Evolutionary conservation across 2,329 filamentous ascomycete genomes (phyloP).

Genomic region (Ambrosiella cleistominuta): DNA sequence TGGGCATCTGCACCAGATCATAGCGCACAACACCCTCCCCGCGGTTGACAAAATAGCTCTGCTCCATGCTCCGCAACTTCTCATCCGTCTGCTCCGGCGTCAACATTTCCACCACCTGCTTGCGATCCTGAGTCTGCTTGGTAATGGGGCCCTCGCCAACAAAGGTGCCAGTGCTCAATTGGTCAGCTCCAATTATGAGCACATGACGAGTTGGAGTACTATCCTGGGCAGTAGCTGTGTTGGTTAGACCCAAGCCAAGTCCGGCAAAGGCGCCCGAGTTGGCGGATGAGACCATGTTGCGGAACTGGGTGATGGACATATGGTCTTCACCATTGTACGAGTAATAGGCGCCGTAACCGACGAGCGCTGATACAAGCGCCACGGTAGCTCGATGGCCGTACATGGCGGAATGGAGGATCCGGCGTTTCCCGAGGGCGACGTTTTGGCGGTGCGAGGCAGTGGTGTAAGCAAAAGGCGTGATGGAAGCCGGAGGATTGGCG

Average conservation of each 20-base stretch:
- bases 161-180: conserved; percentile 75
- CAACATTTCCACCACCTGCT: conserved; percentile 86
- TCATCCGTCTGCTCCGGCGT: conserved; percentile 84
- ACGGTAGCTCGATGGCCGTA: conserved; percentile 51
- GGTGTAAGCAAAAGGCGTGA: conserved; percentile 15
- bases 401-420: conserved; percentile 44
- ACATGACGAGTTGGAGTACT: conserved; percentile 44
- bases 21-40: conserved; percentile 87
- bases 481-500: conserved; percentile 12
- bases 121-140: conserved; percentile 70
- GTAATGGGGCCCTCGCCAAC: conserved; percentile 72
- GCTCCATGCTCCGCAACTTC: conserved; percentile 74
- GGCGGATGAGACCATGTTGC: conserved; percentile 15
- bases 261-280: conserved; percentile 13
- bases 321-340: conserved; percentile 32
- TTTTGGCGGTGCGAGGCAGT: background rate
- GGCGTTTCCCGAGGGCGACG: conserved; percentile 19
- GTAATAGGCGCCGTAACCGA: conserved; percentile 64
- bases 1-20: conserved; percentile 83
- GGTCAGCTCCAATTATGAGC: conserved; percentile 74
- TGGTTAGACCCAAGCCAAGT: background rate
- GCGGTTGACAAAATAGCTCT: conserved; percentile 77
- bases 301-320: conserved; percentile 20
- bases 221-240: conserved; percentile 18
- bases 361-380: conserved; percentile 48